A percentile compares a stretch with the other conserved stretches of the same genome.
These are phyloP conservation scores for Acanthamoeba castellanii DNA, from an alignment of 208 protist species.

Conservation along the genomic window DNA sequence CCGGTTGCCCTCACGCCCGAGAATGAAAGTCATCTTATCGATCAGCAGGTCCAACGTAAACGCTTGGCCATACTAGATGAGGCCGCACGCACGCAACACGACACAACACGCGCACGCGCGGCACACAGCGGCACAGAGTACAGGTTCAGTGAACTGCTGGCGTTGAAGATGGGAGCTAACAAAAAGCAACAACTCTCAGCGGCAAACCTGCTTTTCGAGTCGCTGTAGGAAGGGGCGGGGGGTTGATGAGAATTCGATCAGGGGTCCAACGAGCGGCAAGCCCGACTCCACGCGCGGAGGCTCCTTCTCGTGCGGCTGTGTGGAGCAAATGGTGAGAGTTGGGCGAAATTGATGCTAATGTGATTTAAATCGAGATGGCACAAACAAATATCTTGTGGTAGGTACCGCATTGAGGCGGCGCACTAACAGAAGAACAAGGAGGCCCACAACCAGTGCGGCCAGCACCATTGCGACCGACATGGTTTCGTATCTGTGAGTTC, in stretches of 20 bases:
- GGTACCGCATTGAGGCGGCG: background rate
- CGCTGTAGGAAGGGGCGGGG: background rate
- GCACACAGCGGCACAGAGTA: background rate
- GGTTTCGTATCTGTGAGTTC: no score
- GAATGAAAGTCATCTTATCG: slow-evolving; percentile 14
- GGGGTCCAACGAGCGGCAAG: background rate
- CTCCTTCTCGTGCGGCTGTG: background rate
- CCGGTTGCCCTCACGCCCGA: slow-evolving; percentile 36
- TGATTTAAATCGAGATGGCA: background rate
- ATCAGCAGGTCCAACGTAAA: slow-evolving; percentile 48
- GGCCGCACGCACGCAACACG: no score
- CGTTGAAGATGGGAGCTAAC: background rate
- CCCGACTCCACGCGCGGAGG: background rate
- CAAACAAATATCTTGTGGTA: background rate
- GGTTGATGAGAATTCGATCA: background rate
- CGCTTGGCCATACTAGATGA: slow-evolving; percentile 47
- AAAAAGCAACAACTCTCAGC: background rate
- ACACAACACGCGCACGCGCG: background rate
- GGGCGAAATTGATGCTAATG: background rate
- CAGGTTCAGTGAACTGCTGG: background rate
- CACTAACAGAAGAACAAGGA: background rate
- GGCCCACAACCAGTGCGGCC: background rate
- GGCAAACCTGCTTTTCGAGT: background rate
- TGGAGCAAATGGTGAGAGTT: background rate
- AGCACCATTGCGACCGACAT: background rate